Evolutionary conservation across 139 green algal genomes (phyloP), one percentile per base, ranked within the genome.

Genomic region (Spirogloea muscicola): DNA sequence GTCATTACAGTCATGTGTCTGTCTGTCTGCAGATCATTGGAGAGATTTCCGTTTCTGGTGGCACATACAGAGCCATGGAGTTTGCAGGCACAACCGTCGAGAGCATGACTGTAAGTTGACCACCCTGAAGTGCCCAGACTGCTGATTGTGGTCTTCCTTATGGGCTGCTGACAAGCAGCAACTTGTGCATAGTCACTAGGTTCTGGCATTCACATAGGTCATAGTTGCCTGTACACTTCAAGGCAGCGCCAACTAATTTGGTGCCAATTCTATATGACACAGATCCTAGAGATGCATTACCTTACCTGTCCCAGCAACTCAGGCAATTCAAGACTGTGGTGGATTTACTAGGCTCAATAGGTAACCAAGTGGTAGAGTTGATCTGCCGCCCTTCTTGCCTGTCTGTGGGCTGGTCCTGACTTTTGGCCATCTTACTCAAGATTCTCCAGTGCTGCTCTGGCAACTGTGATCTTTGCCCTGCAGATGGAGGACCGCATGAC

Each of bases 401-500:
- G 16, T 52, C 16, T 16, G 16, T 52, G 43, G 13, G 16, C 16
- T 16, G 16, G 10, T 10, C 49, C 49, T 1, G 6, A 2, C 49
- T 16, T 3, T 29, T 36, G 27, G 27, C 18, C 10, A 1, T 60
- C 49, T 60, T 29, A n/a, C 16, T 29, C 16, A n/a, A n/a, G n/a
- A n/a, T n/a, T n/a, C 2, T 29, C 16, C 49, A 60, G 6, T 60
- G 9, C 49, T 58, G 25, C 3, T 27, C 49, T 10, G 31, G 25
- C 16, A 0, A 3, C 48, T 2, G 27, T 4, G n/a, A 16, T 3
- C 48, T 25, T 25, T 58, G 27, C 48, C 48, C 48, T 1, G 51
- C 65, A 81, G 84, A 97, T 97, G 93, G 93, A 97, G 75, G 93
- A 96, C 76, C 89, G 93, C 84, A 97, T 97, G 93, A 97, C 93